phyloP scores from a whole-genome alignment of 2,329 filamentous ascomycete genomes.

The Cordyceps farinosa region DNA sequence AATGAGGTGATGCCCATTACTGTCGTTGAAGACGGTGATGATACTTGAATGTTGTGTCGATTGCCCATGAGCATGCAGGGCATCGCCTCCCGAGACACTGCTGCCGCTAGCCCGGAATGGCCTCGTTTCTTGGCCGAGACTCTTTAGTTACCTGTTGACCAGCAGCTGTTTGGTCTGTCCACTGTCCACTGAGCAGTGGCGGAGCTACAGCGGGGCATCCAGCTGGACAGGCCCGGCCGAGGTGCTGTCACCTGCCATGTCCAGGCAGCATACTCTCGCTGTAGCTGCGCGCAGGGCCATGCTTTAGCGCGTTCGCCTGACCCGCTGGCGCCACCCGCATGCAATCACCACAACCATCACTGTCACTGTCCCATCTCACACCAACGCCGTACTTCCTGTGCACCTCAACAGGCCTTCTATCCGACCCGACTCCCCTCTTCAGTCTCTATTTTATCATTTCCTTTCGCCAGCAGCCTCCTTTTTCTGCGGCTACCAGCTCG shows the following conservation, averaged over 20 bases:
- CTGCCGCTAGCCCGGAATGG: neutral
- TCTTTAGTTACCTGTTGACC: neutral
- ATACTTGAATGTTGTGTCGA: no score
- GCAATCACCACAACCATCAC: neutral
- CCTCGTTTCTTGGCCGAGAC: neutral
- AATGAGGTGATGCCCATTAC: no score
- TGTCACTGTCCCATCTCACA: neutral
- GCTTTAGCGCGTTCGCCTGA: conserved; percentile 10
- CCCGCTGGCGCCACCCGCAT: conserved; percentile 9
- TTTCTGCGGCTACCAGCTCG: neutral
- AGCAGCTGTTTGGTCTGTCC: neutral
- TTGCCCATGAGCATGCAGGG: no score
- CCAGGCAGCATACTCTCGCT: neutral
- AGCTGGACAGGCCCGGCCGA: neutral
- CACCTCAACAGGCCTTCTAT: neutral
- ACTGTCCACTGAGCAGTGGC: neutral
- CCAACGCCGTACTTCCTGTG: conserved; percentile 2
- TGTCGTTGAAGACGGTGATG: no score
- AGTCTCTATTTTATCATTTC: neutral
- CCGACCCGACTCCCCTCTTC: neutral
- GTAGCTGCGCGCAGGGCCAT: neutral
- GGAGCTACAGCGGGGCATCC: neutral
- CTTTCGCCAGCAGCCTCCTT: neutral
- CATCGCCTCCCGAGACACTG: neutral
- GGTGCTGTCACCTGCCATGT: neutral